Evolutionary conservation across 257 asterid species (phyloP).

Genomic region (Phtheirospermum japonicum): DNA sequence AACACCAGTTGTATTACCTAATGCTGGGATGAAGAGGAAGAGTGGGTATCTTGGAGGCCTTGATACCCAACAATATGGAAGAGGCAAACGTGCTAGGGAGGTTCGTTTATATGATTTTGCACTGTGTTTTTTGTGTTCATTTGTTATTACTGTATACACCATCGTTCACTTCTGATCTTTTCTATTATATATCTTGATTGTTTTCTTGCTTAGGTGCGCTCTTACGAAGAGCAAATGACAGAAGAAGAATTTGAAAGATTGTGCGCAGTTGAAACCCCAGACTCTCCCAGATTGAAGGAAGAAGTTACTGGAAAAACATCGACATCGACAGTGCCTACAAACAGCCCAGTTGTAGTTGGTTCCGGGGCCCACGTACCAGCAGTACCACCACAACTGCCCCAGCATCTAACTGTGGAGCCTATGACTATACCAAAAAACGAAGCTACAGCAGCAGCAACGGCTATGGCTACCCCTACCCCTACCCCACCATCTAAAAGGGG

Average conservation of each 20-base stretch:
- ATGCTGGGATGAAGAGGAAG: slow-evolving; percentile 72
- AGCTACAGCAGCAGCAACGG: neutral
- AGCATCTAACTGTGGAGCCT: slow-evolving; percentile 38
- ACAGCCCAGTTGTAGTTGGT: slow-evolving; percentile 30
- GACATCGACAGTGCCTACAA: slow-evolving; percentile 39
- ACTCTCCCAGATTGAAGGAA: slow-evolving; percentile 57
- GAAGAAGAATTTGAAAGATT: slow-evolving; percentile 96
- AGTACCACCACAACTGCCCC: slow-evolving; percentile 46
- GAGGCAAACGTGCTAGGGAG: slow-evolving; percentile 99
- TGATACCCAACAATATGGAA: slow-evolving; percentile 93
- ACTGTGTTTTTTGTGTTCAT: slow-evolving; percentile 24
- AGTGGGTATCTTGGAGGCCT: slow-evolving; percentile 78
- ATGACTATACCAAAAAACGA: slow-evolving; percentile 34
- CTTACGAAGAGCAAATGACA: slow-evolving; percentile 97
- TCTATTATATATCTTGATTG: slow-evolving; percentile 30
- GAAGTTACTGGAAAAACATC: slow-evolving; percentile 50
- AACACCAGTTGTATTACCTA: slow-evolving; percentile 41
- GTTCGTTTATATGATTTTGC: slow-evolving; percentile 43
- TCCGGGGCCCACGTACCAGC: slow-evolving; percentile 44
- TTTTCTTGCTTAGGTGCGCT: slow-evolving; percentile 66
- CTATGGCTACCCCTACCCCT: neutral
- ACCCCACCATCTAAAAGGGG: slow-evolving; percentile 85
- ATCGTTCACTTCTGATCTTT: slow-evolving; percentile 10
- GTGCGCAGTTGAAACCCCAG: slow-evolving; percentile 87
- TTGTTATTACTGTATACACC: slow-evolving; percentile 30